phyloP scores from a whole-genome alignment of 169 alveolate genomes.

The Plasmodium vivax region DNA sequence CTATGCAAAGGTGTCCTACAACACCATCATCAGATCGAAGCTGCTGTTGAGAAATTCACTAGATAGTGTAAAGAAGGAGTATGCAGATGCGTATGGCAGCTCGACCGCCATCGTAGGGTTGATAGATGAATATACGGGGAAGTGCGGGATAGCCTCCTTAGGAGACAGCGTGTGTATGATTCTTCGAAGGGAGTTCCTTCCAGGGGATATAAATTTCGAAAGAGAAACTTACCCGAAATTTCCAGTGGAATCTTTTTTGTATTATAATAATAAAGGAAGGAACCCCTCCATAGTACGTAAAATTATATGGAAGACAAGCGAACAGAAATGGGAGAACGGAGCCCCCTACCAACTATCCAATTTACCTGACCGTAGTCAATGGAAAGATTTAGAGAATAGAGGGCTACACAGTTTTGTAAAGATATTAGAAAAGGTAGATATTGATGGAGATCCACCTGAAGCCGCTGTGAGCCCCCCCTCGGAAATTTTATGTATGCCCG shows the following conservation, averaged over 20 bases:
- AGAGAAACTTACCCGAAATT: slow-evolving; percentile 65
- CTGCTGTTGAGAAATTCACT: slow-evolving; percentile 75
- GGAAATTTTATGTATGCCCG: slow-evolving; percentile 80
- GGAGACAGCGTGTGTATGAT: slow-evolving; percentile 81
- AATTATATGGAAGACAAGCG: slow-evolving; percentile 78
- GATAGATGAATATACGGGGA: slow-evolving; percentile 76
- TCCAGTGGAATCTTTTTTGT: slow-evolving; percentile 66
- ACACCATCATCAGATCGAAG: slow-evolving; percentile 77
- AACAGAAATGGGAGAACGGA: slow-evolving; percentile 84
- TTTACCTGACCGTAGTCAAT: slow-evolving; percentile 77
- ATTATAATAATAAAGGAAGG: slow-evolving; percentile 54
- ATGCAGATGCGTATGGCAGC: slow-evolving; percentile 83
- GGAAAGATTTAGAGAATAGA: slow-evolving; percentile 76
- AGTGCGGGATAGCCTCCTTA: slow-evolving; percentile 79
- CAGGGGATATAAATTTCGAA: slow-evolving; percentile 76
- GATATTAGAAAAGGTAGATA: slow-evolving; percentile 77
- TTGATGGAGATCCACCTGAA: slow-evolving; percentile 82
- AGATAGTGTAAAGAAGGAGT: slow-evolving; percentile 73
- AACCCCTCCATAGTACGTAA: slow-evolving; percentile 78
- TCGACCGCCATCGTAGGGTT: slow-evolving; percentile 82
- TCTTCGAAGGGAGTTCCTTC: slow-evolving; percentile 77
- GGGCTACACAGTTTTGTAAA: slow-evolving; percentile 79
- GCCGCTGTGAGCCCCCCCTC: slow-evolving; percentile 76
- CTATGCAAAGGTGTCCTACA: slow-evolving; percentile 72
- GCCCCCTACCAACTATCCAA: slow-evolving; percentile 83